Evolutionary conservation across 2,329 filamentous ascomycete genomes (phyloP).

Genomic region (Aspergillus calidoustus): DNA sequence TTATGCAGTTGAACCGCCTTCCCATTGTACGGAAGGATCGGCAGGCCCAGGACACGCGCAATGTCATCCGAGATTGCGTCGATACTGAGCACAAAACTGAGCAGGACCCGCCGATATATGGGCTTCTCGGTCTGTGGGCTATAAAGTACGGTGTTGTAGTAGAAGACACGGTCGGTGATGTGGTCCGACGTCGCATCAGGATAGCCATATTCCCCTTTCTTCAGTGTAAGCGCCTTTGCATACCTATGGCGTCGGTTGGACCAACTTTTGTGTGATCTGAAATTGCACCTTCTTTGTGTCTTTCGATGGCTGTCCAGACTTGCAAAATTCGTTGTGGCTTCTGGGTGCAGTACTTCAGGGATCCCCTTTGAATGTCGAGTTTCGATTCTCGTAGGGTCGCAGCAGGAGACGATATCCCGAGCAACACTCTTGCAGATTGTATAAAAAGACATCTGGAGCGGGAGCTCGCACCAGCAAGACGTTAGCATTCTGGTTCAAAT

Average conservation of each 20-base stretch:
- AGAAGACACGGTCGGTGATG: neutral
- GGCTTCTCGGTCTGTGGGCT: neutral
- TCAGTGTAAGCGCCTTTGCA: neutral
- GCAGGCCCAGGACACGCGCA: neutral
- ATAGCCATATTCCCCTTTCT: neutral
- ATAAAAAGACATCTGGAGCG: constrained; percentile 2
- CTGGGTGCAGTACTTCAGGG: neutral
- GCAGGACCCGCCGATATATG: neutral
- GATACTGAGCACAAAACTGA: neutral
- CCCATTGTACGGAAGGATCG: neutral
- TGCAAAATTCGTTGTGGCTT: neutral
- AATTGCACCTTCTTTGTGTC: neutral
- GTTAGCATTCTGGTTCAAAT: neutral
- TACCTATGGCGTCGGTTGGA: neutral
- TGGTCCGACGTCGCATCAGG: neutral
- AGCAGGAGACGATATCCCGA: neutral
- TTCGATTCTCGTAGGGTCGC: neutral
- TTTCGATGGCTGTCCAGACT: neutral
- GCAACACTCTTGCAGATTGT: neutral
- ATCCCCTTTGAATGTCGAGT: neutral
- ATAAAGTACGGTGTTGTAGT: neutral
- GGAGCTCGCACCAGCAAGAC: neutral
- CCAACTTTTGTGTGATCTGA: neutral
- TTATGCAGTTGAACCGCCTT: neutral
- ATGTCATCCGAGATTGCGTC: neutral